Evolutionary conservation across 2,329 filamentous ascomycete genomes (phyloP), one percentile per base, ranked within the genome.

Genomic region (Diaporthe sp.): DNA sequence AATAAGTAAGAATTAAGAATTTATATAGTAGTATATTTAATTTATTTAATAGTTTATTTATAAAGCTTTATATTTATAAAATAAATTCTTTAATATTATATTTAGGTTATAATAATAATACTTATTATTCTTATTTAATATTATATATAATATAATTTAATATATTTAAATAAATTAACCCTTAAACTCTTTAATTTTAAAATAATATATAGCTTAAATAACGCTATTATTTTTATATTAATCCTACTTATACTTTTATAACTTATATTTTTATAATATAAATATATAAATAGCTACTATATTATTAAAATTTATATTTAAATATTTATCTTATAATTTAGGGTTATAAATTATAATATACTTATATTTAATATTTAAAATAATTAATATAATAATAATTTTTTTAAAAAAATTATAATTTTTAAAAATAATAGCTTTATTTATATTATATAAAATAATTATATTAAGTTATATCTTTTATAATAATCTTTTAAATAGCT

Each of bases 201-300:
- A 0, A 2, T 15, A 28, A 19, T 53, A 53, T 53, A 53, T 53
- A 28, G 12, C 1, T 31, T 31, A 31, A 31, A 31, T 31, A 31
- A 6, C 1, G 0, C 2, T 53, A 15, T 1, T 15, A 25, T 15
- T 28, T 0, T 4, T 5, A 12, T 19, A 13, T 53, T 6, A 4
- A 25, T 25, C 6, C 1, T 28, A 53, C 3, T 7, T 28, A 44
- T 28, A 53, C 0, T 28, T 53, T 2, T 6, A 53, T 15, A 53
- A 2, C 12, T 7, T 15, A 25, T 53, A 28, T 0, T 25, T 53
- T 44, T 6, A 44, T 44, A 44, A 44, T 17, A 44, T 1, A 1
- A 8, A 34, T 34, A 34, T 34, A 34, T 34, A 34, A 34, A 2
- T 9, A 34, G 1, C 1, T 34, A 8, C 4, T 17, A 17, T 44